phyloP scores from a whole-genome alignment of 2,329 filamentous ascomycete genomes.

The Neonectria ditissima region DNA sequence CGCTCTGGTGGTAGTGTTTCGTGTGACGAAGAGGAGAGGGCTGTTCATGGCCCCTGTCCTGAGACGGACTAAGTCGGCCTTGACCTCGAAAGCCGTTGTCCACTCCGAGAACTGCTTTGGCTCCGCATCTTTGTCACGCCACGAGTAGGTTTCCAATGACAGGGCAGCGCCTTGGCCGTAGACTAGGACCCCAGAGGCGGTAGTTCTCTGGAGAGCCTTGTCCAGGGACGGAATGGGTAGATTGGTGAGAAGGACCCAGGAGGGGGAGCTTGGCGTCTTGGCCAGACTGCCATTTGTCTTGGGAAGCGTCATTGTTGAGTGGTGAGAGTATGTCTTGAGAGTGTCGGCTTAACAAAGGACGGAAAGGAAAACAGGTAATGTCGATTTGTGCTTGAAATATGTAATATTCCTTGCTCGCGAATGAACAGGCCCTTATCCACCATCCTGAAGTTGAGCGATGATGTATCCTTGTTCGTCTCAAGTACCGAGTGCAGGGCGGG shows the following conservation, averaged over 20 bases:
- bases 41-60: background rate
- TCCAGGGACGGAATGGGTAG: background rate
- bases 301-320: background rate
- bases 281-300: background rate
- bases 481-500: too few relatives aligned
- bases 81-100: background rate
- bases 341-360: background rate
- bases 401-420: background rate
- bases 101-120: background rate
- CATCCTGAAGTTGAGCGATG: background rate
- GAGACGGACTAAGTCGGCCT: background rate
- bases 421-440: background rate
- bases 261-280: background rate
- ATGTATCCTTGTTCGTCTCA: background rate
- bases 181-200: background rate
- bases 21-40: background rate
- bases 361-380: background rate
- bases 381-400: too few relatives aligned
- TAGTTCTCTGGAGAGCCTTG: background rate
- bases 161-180: background rate
- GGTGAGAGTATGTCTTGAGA: background rate
- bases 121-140: background rate
- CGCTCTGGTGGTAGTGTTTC: background rate
- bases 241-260: background rate
- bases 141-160: background rate